A percentile compares a stretch with the other conserved stretches of the same genome.
Conservation (phyloP, 495 filamentous ascomycete genomes). For the Tuber umbilicatum region DNA sequence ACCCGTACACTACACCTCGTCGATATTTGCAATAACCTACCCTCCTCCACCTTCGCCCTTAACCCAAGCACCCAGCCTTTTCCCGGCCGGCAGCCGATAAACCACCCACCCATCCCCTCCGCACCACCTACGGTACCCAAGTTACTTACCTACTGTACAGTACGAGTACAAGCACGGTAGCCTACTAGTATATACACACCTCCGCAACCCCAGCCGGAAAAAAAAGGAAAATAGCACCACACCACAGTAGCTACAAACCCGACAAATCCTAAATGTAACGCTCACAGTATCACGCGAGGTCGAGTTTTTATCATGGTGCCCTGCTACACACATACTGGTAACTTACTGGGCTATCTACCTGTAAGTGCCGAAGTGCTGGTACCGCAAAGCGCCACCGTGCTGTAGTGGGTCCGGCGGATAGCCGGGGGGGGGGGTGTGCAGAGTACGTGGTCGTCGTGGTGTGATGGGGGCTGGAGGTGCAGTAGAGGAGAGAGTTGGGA, state of each 20-base stretch:
- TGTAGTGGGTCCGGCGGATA: not conserved
- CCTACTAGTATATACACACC: not conserved
- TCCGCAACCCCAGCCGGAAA: not conserved
- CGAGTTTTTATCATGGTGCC: not conserved
- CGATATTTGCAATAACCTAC: not conserved
- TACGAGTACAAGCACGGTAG: too few species aligned
- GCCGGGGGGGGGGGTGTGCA: not conserved
- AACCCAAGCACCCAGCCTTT: not conserved
- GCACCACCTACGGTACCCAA: too few species aligned
- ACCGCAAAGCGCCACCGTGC: not conserved
- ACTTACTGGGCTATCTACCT: not conserved
- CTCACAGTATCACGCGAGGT: not conserved
- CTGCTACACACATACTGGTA: not conserved
- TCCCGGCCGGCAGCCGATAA: not conserved
- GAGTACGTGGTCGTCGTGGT: not conserved
- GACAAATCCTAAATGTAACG: not conserved
- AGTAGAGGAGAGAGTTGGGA: not conserved
- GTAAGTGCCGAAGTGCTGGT: not conserved
- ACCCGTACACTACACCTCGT: not conserved
- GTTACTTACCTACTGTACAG: too few species aligned
- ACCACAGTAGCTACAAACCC: not conserved
- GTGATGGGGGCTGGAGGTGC: not conserved
- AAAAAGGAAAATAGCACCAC: not conserved
- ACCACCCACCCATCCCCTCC: not conserved
- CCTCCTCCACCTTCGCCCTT: not conserved